A percentile compares a stretch with the other conserved stretches of the same genome.
Evolutionary conservation across 2,329 filamentous ascomycete genomes (phyloP).

Genomic region (Epichloe sp.): DNA sequence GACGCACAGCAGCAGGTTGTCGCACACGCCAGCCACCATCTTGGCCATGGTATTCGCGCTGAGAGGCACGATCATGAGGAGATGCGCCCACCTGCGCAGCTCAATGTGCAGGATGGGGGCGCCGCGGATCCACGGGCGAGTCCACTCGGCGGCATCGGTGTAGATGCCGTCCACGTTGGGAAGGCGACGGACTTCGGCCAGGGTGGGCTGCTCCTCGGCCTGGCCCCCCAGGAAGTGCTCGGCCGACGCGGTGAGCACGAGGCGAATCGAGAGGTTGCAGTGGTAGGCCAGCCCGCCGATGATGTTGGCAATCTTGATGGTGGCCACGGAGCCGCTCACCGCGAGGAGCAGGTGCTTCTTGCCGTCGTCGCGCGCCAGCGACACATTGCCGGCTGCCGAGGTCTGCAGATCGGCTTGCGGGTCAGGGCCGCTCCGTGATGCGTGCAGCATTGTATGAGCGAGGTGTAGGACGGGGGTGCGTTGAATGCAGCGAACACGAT

Average conservation of each 20-base stretch:
- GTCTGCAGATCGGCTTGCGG: not conserved
- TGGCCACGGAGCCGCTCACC: conserved; percentile 53
- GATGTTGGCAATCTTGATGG: conserved; percentile 68
- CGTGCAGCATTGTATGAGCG: not conserved
- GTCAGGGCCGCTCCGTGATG: conserved; percentile 1
- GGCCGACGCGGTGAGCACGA: conserved; percentile 66
- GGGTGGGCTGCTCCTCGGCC: conserved; percentile 59
- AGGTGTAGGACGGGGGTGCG: no score
- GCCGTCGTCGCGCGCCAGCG: conserved; percentile 21
- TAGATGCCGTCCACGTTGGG: conserved; percentile 73
- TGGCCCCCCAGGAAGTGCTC: conserved; percentile 67
- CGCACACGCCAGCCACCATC: conserved; percentile 62
- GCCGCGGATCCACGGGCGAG: conserved; percentile 60
- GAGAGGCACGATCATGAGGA: conserved; percentile 69
- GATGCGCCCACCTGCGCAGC: conserved; percentile 62
- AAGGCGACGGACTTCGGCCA: conserved; percentile 43
- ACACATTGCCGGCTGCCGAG: conserved; percentile 19
- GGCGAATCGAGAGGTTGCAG: conserved; percentile 60
- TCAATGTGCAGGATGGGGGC: conserved; percentile 84
- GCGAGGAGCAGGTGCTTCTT: conserved; percentile 32
- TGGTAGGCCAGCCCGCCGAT: conserved; percentile 40
- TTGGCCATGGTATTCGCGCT: conserved; percentile 81
- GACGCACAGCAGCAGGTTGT: conserved; percentile 61
- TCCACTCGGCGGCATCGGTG: conserved; percentile 78
- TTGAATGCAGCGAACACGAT: no score